A percentile compares a stretch with the other conserved stretches of the same genome.
Evolutionary conservation across 2,329 filamentous ascomycete genomes (phyloP).

Genomic region (Curvularia verruculosa): DNA sequence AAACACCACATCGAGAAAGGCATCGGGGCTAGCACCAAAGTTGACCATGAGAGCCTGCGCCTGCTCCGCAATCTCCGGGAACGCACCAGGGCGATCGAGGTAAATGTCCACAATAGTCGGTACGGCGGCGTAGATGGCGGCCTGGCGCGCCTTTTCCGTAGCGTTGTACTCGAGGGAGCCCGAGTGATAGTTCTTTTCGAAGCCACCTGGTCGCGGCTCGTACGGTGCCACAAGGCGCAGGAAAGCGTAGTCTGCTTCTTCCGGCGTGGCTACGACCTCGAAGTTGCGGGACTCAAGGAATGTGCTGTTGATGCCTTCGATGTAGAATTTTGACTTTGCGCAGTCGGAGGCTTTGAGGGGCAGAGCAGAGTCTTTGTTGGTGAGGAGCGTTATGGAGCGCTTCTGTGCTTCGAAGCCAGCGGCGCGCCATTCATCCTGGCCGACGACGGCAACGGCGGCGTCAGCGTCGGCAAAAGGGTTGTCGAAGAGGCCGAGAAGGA

Average conservation of each 20-base stretch:
- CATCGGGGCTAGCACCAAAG: conserved; percentile 51
- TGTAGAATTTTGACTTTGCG: conserved; percentile 43
- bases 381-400: conserved; percentile 46
- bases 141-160: conserved; percentile 49
- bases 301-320: conserved; percentile 45
- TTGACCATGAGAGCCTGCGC: conserved; percentile 50
- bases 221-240: conserved; percentile 51
- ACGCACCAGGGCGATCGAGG: conserved; percentile 53
- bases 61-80: conserved; percentile 52
- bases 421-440: conserved; percentile 52
- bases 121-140: conserved; percentile 48
- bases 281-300: conserved; percentile 42
- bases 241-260: conserved; percentile 52
- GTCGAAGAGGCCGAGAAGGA: conserved; percentile 59
- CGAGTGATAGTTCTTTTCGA: conserved; percentile 50
- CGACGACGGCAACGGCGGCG: conserved; percentile 51
- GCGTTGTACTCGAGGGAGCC: conserved; percentile 53
- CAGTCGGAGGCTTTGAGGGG: conserved; percentile 31
- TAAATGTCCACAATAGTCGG: conserved; percentile 54
- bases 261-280: conserved; percentile 42
- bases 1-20: conserved; percentile 55
- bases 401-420: conserved; percentile 49
- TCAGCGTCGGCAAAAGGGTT: conserved; percentile 58
- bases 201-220: conserved; percentile 52
- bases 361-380: conserved; percentile 42